Evolutionary conservation across 306 rosid species (phyloP).

Genomic region (Astragalus membranaceus): DNA sequence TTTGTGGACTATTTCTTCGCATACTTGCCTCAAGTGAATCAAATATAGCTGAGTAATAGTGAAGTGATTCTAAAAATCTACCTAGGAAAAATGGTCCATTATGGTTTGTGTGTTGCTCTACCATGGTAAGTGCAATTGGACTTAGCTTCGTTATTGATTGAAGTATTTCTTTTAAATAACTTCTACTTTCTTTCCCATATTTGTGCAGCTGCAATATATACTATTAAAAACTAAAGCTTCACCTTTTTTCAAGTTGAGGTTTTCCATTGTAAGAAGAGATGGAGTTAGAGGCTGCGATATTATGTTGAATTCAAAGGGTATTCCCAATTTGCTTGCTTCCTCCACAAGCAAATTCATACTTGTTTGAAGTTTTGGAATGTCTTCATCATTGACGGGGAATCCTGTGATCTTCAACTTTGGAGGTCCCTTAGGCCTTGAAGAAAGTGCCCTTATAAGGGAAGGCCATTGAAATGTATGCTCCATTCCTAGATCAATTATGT

Average conservation of each 20-base stretch:
- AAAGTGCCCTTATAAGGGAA: conserved; percentile 60
- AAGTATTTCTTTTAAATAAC: conserved; percentile 54
- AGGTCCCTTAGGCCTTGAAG: conserved; percentile 58
- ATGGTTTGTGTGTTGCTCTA: conserved; percentile 82
- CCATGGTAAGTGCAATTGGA: conserved; percentile 45
- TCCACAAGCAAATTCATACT: conserved; percentile 45
- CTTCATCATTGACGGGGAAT: conserved; percentile 23
- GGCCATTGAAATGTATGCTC: conserved; percentile 75
- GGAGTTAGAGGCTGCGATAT: conserved; percentile 43
- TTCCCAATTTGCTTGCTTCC: conserved; percentile 53
- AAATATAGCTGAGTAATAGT: conserved; percentile 76
- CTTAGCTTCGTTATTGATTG: conserved; percentile 58
- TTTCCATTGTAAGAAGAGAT: conserved; percentile 48
- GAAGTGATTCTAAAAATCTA: conserved; percentile 66
- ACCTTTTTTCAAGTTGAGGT: conserved; percentile 54
- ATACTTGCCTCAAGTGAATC: conserved; percentile 66
- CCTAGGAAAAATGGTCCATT: conserved; percentile 82
- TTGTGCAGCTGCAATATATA: conserved; percentile 52
- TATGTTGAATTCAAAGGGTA: conserved; percentile 36
- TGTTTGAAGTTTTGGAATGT: conserved; percentile 25
- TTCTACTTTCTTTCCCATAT: conserved; percentile 65
- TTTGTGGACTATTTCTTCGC: conserved; percentile 42
- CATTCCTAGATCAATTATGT: conserved; percentile 65
- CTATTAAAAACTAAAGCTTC: conserved; percentile 57
- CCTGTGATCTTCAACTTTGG: conserved; percentile 55